phyloP scores from a whole-genome alignment of 1,284 basidiomycete species.

The Malassezia restricta region DNA sequence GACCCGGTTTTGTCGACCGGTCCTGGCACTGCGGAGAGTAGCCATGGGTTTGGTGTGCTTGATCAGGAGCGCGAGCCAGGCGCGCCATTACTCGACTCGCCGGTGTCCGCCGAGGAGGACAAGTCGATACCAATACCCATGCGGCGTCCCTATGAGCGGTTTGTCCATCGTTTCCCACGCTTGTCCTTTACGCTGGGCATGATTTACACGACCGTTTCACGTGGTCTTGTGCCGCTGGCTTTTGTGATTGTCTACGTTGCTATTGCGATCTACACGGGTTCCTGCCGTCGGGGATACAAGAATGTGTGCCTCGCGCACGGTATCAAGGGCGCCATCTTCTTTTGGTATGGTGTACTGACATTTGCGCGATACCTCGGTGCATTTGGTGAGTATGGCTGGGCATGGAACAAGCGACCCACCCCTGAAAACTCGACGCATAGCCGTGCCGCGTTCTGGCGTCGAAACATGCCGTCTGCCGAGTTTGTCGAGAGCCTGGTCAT shows the following conservation, averaged over 20 bases:
- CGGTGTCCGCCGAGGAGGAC: neutral
- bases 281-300: constrained; percentile 53
- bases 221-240: constrained; percentile 58
- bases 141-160: neutral
- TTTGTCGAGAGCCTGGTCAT: constrained; percentile 76
- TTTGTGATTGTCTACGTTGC: constrained; percentile 59
- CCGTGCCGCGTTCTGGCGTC: constrained; percentile 17
- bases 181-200: constrained; percentile 13
- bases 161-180: neutral
- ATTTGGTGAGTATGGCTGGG: constrained; percentile 79
- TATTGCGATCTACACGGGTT: constrained; percentile 65
- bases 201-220: constrained; percentile 49
- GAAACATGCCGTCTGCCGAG: constrained; percentile 54
- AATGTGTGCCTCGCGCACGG: constrained; percentile 82
- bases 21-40: neutral
- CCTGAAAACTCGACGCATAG: constrained; percentile 17
- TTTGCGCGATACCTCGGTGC: constrained; percentile 85
- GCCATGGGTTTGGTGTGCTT: neutral
- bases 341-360: constrained; percentile 65
- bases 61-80: constrained; percentile 3
- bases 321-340: constrained; percentile 58
- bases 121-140: neutral
- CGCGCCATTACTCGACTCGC: neutral
- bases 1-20: neutral
- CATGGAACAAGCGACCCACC: constrained; percentile 61